Evolutionary conservation across 2,329 filamentous ascomycete genomes (phyloP).

Genomic region (Aureobasidium sp.): DNA sequence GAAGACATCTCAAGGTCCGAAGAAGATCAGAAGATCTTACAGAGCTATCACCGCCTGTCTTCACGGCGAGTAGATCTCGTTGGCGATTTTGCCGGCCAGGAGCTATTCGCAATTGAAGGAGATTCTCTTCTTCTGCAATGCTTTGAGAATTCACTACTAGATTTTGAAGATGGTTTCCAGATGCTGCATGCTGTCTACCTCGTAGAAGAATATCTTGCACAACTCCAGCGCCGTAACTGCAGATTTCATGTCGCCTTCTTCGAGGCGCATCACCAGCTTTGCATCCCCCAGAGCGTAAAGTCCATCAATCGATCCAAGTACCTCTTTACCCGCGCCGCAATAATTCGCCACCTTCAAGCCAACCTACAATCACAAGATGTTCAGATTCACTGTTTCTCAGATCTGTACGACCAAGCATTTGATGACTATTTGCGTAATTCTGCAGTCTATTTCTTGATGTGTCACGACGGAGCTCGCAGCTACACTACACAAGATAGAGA

Average conservation of each 20-base stretch:
- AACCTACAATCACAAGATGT: constrained; percentile 29
- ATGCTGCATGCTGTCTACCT: constrained; percentile 63
- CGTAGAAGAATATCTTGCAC: constrained; percentile 58
- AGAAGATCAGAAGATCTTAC: not conserved
- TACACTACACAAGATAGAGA: constrained; percentile 4
- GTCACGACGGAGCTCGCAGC: constrained; percentile 51
- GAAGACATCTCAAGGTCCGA: constrained; percentile 5
- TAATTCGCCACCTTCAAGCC: constrained; percentile 56
- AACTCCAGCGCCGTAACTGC: constrained; percentile 57
- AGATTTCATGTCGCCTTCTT: constrained; percentile 69
- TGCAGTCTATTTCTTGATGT: constrained; percentile 61
- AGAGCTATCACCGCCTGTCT: constrained; percentile 34
- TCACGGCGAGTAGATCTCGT: constrained; percentile 56
- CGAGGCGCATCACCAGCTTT: constrained; percentile 48
- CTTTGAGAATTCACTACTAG: constrained; percentile 55
- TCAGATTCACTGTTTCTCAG: constrained; percentile 35
- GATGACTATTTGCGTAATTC: constrained; percentile 46
- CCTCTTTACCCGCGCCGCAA: constrained; percentile 53
- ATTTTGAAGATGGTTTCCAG: constrained; percentile 63
- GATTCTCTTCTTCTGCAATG: constrained; percentile 63
- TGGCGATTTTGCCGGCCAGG: constrained; percentile 68
- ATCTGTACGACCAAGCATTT: constrained; percentile 38
- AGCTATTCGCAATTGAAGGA: constrained; percentile 66
- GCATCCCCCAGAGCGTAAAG: constrained; percentile 43
- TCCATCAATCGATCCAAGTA: constrained; percentile 44